phyloP scores from a whole-genome alignment of 352 stramenopile genomes.

The Globisporangium middletonii region DNA sequence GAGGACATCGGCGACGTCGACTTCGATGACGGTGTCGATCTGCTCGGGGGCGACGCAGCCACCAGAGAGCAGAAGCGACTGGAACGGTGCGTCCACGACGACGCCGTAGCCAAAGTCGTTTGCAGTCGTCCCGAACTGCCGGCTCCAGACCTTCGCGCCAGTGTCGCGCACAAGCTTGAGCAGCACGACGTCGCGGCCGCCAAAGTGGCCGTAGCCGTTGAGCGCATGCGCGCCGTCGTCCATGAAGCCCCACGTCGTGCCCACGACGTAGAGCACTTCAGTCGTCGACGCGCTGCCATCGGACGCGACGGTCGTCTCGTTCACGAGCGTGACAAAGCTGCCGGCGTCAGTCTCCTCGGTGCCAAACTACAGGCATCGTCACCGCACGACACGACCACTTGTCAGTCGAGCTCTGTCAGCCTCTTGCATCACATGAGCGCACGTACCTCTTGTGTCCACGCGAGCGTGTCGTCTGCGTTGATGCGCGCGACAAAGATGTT shows the following conservation, averaged over 20 bases:
- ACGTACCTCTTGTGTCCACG: slow-evolving; percentile 47
- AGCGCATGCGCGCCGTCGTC: slow-evolving; percentile 62
- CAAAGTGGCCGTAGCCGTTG: slow-evolving; percentile 66
- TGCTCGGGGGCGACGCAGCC: slow-evolving; percentile 33
- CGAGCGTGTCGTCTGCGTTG: slow-evolving; percentile 33
- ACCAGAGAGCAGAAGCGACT: slow-evolving; percentile 51
- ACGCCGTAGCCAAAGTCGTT: slow-evolving; percentile 64
- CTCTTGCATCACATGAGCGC: neutral
- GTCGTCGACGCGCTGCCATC: slow-evolving; percentile 6
- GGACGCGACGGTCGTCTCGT: slow-evolving; percentile 23
- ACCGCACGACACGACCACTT: too few relatives aligned
- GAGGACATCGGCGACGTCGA: slow-evolving; percentile 29
- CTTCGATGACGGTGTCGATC: slow-evolving; percentile 33
- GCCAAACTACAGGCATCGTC: slow-evolving; percentile 25
- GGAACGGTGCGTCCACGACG: slow-evolving; percentile 31
- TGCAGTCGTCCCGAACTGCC: slow-evolving; percentile 62
- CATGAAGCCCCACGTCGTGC: slow-evolving; percentile 64
- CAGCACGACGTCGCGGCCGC: slow-evolving; percentile 62
- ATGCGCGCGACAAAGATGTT: slow-evolving; percentile 53
- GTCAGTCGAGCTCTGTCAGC: too few relatives aligned
- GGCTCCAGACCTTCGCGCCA: slow-evolving; percentile 56
- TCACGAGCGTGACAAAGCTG: slow-evolving; percentile 43
- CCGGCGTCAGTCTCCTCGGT: slow-evolving; percentile 48
- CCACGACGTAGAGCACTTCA: slow-evolving; percentile 51
- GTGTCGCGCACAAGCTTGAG: slow-evolving; percentile 35